phyloP scores from a whole-genome alignment of 2,329 filamentous ascomycete species.

The Diaporthe helianthi region DNA sequence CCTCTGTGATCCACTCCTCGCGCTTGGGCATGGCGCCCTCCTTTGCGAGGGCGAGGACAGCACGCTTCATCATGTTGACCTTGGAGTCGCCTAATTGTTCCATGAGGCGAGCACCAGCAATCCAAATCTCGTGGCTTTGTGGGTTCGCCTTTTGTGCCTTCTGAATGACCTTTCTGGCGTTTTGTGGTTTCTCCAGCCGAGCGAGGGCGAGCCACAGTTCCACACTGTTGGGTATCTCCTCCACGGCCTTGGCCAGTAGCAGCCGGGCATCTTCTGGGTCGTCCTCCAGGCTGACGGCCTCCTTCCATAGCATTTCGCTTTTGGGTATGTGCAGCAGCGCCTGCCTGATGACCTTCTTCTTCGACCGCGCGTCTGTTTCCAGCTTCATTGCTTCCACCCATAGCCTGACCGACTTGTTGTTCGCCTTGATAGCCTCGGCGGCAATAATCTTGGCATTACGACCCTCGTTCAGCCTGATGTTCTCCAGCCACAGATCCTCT shows the following conservation, averaged over 20 bases:
- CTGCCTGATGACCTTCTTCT: slow-evolving; percentile 91
- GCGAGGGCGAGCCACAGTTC: slow-evolving; percentile 96
- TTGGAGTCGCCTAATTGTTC: slow-evolving; percentile 84
- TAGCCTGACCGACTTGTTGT: slow-evolving; percentile 83
- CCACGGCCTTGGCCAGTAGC: slow-evolving; percentile 90
- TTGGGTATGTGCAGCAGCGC: slow-evolving; percentile 93
- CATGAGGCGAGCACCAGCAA: slow-evolving; percentile 88
- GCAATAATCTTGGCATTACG: slow-evolving; percentile 96
- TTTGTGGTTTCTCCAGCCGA: slow-evolving; percentile 85
- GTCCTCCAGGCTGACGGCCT: slow-evolving; percentile 93
- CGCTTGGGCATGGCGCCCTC: slow-evolving; percentile 96
- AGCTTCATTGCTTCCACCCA: slow-evolving; percentile 97
- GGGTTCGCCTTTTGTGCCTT: slow-evolving; percentile 92
- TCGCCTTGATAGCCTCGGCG: slow-evolving; percentile 89
- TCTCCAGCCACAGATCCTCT: slow-evolving; percentile 95
- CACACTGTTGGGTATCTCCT: slow-evolving; percentile 91
- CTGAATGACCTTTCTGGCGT: slow-evolving; percentile 94
- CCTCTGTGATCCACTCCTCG: slow-evolving; percentile 95
- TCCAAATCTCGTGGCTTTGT: slow-evolving; percentile 95
- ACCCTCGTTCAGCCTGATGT: slow-evolving; percentile 89
- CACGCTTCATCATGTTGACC: slow-evolving; percentile 94
- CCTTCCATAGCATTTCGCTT: slow-evolving; percentile 97
- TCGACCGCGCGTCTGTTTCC: slow-evolving; percentile 80
- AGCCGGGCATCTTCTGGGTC: slow-evolving; percentile 86
- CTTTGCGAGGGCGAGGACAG: slow-evolving; percentile 84